Percentiles rank a stretch among this genome's conserved stretches.
phyloP scores from a whole-genome alignment of 108 stramenopile species.

The Fragilariopsis cylindrus region DNA sequence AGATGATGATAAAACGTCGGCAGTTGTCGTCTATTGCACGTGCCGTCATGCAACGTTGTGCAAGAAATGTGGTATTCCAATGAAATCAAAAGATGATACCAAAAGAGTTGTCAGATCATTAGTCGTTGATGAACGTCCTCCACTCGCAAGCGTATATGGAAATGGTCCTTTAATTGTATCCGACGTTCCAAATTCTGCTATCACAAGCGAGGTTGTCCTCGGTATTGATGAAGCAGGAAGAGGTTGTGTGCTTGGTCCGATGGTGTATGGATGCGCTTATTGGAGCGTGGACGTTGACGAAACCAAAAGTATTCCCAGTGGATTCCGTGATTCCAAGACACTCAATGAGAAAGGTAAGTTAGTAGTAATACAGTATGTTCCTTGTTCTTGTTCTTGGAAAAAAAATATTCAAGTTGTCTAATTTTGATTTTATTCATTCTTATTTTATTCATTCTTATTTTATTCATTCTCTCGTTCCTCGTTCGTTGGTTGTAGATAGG shows the following conservation, averaged over 20 bases:
- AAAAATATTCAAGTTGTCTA: not conserved
- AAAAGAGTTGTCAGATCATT: constrained; percentile 23
- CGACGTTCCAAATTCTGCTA: constrained; percentile 51
- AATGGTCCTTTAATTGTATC: constrained; percentile 70
- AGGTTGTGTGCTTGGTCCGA: constrained; percentile 86
- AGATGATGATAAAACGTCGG: not conserved
- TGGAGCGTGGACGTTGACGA: constrained; percentile 60
- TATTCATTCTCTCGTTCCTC: not conserved
- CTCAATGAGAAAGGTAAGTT: constrained; percentile 48
- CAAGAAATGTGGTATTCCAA: constrained; percentile 29
- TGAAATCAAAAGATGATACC: constrained; percentile 24
- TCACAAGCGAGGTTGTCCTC: constrained; percentile 15
- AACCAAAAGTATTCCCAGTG: constrained; percentile 43
- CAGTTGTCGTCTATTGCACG: constrained; percentile 11
- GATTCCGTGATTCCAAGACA: constrained; percentile 87
- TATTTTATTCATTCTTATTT: not conserved
- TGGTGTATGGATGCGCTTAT: constrained; percentile 84
- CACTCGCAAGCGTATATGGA: constrained; percentile 56
- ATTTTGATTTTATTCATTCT: not conserved
- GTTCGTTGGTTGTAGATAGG: constrained; percentile 34
- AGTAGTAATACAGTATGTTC: not conserved
- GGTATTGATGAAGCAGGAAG: constrained; percentile 73
- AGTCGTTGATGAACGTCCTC: constrained; percentile 13
- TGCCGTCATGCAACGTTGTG: constrained; percentile 11
- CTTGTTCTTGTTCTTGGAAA: not conserved